Evolutionary conservation across 2,329 filamentous ascomycete species (phyloP).

Genomic region (Nemania serpens): DNA sequence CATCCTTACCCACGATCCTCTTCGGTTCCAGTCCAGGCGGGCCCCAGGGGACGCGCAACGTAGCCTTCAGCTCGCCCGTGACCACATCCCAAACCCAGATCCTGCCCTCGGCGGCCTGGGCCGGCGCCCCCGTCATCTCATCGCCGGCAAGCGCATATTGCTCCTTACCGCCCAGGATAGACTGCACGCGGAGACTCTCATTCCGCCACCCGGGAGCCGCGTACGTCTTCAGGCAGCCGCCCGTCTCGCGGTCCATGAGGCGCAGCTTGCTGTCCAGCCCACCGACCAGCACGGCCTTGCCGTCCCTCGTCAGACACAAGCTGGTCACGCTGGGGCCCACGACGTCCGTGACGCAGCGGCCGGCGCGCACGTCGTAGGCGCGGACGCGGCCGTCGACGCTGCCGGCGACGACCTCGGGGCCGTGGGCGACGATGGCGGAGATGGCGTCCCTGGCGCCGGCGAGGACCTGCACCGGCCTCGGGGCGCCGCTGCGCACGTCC

Average conservation of each 20-base stretch:
- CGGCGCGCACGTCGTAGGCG: slow-evolving; percentile 81
- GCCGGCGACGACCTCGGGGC: slow-evolving; percentile 68
- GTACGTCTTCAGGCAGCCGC: slow-evolving; percentile 75
- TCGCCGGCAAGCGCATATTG: slow-evolving; percentile 80
- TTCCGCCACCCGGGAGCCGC: slow-evolving; percentile 63
- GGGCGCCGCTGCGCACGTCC: slow-evolving; percentile 62
- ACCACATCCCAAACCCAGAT: slow-evolving; percentile 85
- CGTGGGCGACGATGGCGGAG: slow-evolving; percentile 53
- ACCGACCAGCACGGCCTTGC: slow-evolving; percentile 73
- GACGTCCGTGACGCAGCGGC: slow-evolving; percentile 71
- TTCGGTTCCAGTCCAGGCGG: slow-evolving; percentile 52
- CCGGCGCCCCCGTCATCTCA: slow-evolving; percentile 56
- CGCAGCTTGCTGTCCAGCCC: slow-evolving; percentile 77
- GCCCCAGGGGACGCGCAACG: slow-evolving; percentile 63
- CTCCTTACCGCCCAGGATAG: slow-evolving; percentile 75
- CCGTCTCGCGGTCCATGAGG: slow-evolving; percentile 78
- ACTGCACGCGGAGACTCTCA: slow-evolving; percentile 73
- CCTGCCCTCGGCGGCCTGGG: slow-evolving; percentile 55
- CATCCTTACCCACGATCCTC: slow-evolving; percentile 62
- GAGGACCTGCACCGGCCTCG: slow-evolving; percentile 73
- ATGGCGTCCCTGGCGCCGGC: slow-evolving; percentile 75
- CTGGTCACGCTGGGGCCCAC: slow-evolving; percentile 76
- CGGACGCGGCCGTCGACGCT: slow-evolving; percentile 86
- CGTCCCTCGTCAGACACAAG: slow-evolving; percentile 71
- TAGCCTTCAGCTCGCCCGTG: slow-evolving; percentile 69